Percentiles rank a stretch among this genome's conserved stretches.
phyloP scores from a whole-genome alignment of 2,329 filamentous ascomycete genomes.

The Xylariaceae sp. region DNA sequence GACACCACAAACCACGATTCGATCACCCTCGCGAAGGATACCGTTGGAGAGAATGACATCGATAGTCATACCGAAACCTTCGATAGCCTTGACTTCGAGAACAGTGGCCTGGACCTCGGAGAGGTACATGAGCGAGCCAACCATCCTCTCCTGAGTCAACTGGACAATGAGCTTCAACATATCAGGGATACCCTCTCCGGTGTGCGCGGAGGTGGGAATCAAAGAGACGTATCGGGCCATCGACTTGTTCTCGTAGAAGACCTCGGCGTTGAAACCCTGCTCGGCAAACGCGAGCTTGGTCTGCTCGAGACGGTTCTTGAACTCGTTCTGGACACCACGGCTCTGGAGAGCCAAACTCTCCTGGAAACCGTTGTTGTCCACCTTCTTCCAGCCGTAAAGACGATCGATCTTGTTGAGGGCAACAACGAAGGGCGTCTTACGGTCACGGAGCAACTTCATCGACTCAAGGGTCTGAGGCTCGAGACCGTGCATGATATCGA shows the following conservation, averaged over 20 bases:
- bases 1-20: constrained; percentile 92
- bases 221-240: constrained; percentile 94
- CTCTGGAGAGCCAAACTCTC: constrained; percentile 86
- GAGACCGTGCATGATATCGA: constrained; percentile 99
- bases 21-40: constrained; percentile 88
- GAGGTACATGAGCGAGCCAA: constrained; percentile 94
- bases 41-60: constrained; percentile 96
- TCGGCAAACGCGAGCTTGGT: constrained; percentile 93
- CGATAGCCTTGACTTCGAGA: constrained; percentile 97
- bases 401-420: constrained; percentile 99
- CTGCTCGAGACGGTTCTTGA: constrained; percentile 80
- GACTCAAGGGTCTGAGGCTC: constrained; percentile 97
- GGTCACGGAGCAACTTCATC: constrained; percentile 86
- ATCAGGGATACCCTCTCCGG: constrained; percentile 98
- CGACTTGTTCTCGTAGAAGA: constrained; percentile 97
- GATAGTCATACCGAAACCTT: constrained; percentile 97
- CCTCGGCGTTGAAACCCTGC: constrained; percentile 95
- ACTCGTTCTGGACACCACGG: constrained; percentile 91
- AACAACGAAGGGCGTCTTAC: constrained; percentile 96
- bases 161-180: constrained; percentile 94
- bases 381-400: constrained; percentile 97
- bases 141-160: constrained; percentile 96
- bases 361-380: constrained; percentile 97
- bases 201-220: constrained; percentile 93
- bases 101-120: constrained; percentile 97